Conservation (phyloP, 805 yeast genomes). For the Wickerhamomyces strasburgensis region DNA sequence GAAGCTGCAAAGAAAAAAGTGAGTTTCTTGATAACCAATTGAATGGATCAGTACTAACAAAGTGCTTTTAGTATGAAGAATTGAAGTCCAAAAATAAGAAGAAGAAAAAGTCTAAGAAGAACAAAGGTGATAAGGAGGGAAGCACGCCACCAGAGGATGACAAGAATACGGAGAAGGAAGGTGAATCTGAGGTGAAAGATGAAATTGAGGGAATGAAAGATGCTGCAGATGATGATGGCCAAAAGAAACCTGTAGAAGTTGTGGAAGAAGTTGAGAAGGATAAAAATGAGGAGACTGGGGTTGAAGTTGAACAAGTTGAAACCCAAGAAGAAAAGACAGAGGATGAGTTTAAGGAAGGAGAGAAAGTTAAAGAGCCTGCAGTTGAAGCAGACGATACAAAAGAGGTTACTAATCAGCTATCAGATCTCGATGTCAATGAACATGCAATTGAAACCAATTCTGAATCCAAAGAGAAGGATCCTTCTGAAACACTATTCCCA, state of each 20-base stretch:
- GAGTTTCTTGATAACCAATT: conserved; percentile 11
- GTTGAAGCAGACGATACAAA: conserved; percentile 6
- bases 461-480: conserved; percentile 3
- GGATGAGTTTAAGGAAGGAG: conserved; percentile 10
- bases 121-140: conserved; percentile 10
- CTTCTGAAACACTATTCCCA: conserved; percentile 10
- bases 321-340: conserved; percentile 11
- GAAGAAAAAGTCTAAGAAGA: conserved; percentile 34
- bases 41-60: not conserved
- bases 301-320: conserved; percentile 14
- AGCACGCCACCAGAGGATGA: conserved; percentile 8
- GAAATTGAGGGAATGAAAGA: not conserved
- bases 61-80: conserved; percentile 45
- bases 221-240: too few species aligned
- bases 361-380: too few species aligned
- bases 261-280: not conserved
- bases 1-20: conserved; percentile 71
- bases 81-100: conserved; percentile 56
- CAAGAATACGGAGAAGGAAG: conserved; percentile 2
- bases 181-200: conserved; percentile 1
- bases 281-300: conserved; percentile 10
- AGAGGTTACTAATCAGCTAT: conserved; percentile 4
- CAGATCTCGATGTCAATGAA: conserved; percentile 6
- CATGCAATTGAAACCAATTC: conserved; percentile 7
- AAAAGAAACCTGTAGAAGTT: too few species aligned